Base-by-base conservation (phyloP, 306 rosid species). In the Castanospermum australe region DNA sequence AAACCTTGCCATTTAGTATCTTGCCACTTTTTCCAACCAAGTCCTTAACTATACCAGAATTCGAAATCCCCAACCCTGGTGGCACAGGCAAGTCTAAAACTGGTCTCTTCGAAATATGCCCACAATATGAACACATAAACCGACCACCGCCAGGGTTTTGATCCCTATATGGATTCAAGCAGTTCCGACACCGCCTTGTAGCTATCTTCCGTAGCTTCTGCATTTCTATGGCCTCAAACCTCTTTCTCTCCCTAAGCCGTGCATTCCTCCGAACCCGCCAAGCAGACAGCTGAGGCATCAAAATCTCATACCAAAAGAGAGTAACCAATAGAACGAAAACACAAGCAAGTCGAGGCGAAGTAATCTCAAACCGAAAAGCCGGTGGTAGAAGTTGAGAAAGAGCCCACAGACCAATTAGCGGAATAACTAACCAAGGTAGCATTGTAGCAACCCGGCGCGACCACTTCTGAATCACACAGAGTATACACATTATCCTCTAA, bases 371-470 rank as follows among this genome's bases (percentile, higher is more conserved):
- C 47, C 97, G 86, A 83, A 93, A 96, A 11, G 97, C 97, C 0
- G 98, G 99, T 1, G 99, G 99, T n/a, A 96, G 82, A 8, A 96
- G 98, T 89, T 96, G 99, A 83, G 99, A 96, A 70, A 96, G 92
- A 14, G 94, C 97, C 99, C 99, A 96, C 1, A 96, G 84, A 67
- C 98, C 97, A 71, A 96, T 96, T 17, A 96, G 83, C 2, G 99
- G 99, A 81, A 96, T 89, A 81, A 96, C 97, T 86, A 96, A 93
- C 99, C 99, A 93, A 78, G 99, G 99, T 59, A 96, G 96, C 99
- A 93, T 89, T 24, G 97, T 91, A 39, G 99, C 99, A 61, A 93
- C 97, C 98, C 94, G 94, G 91, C 99, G 99, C 85, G 98, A 96
- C 93, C 97, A 91, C 97, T 96, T 96, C 92, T 96, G 99, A 88